phyloP scores from a whole-genome alignment of 805 yeast genomes.

The Nakazawaea ernobii region DNA sequence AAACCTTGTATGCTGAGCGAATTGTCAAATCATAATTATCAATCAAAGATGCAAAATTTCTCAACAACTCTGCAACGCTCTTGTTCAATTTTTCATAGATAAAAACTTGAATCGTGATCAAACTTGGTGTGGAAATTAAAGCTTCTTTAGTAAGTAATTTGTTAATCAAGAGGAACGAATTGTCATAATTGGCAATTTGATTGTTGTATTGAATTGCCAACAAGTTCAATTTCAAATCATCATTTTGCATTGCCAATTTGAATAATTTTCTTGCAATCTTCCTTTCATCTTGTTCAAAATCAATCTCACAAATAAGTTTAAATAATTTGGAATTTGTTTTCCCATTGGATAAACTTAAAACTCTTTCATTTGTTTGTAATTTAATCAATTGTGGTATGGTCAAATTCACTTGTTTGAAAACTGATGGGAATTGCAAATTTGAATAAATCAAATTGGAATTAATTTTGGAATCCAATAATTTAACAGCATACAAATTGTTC shows the following conservation, averaged over 20 bases:
- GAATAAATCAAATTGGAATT: conserved; percentile 23
- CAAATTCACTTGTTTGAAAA: conserved; percentile 25
- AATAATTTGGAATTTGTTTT: conserved; percentile 20
- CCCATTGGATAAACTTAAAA: conserved; percentile 35
- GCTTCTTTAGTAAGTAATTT: conserved; percentile 14
- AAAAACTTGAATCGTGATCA: conserved; percentile 43
- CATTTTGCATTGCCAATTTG: conserved; percentile 26
- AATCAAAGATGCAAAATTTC: conserved; percentile 4
- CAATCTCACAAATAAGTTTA: conserved; percentile 14
- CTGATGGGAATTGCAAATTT: conserved; percentile 24
- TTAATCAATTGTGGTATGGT: conserved; percentile 34
- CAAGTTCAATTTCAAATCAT: conserved; percentile 25
- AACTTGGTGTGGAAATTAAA: conserved; percentile 32
- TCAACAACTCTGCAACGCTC: conserved; percentile 24
- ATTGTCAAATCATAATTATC: conserved; percentile 8
- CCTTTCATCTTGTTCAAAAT: conserved; percentile 13
- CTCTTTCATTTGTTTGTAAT: conserved; percentile 37
- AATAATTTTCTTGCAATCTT: conserved; percentile 25
- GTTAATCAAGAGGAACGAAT: conserved; percentile 32
- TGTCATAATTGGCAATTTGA: conserved; percentile 23
- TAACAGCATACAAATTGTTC: conserved; percentile 37
- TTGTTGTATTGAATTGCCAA: conserved; percentile 30
- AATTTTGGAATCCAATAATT: conserved; percentile 3
- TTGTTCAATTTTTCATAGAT: conserved; percentile 43
- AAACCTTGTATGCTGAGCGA: conserved; percentile 20